A percentile compares a stretch with the other conserved stretches of the same genome.
These are phyloP conservation scores for Pyrenophora tritici-repentis DNA, from an alignment of 2,329 filamentous ascomycete species.

Conservation along the genomic window DNA sequence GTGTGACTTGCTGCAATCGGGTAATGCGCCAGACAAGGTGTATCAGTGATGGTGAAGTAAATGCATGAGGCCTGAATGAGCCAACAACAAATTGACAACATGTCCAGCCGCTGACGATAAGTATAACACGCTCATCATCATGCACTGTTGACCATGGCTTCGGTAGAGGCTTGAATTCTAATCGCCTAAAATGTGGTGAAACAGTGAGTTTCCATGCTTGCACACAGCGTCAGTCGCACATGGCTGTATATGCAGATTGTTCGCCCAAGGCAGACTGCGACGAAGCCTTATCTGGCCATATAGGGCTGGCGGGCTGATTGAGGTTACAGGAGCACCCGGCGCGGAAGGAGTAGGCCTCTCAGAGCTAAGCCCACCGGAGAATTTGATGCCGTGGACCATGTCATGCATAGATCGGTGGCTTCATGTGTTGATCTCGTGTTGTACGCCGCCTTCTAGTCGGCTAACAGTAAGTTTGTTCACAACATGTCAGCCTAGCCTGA, in stretches of 20 bases:
- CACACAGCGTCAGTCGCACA: constrained; percentile 1
- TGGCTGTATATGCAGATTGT: constrained; percentile 4
- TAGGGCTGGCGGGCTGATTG: constrained; percentile 4
- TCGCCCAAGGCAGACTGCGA: constrained; percentile 13
- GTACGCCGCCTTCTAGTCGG: neutral
- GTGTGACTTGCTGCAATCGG: too few species aligned
- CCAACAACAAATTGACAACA: too few species aligned
- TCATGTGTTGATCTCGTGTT: neutral
- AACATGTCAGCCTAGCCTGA: neutral
- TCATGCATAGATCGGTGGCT: constrained; percentile 3
- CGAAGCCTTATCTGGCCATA: neutral
- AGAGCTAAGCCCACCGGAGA: constrained; percentile 6
- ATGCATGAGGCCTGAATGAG: too few species aligned
- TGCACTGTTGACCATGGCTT: too few species aligned
- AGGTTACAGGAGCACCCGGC: constrained; percentile 2
- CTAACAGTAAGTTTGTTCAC: neutral
- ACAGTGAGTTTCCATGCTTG: constrained; percentile 4
- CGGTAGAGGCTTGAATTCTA: neutral
- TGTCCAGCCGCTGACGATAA: too few species aligned
- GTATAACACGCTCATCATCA: too few species aligned
- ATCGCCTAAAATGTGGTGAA: constrained; percentile 1
- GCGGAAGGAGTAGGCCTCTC: neutral
- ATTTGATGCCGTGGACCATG: constrained; percentile 1
- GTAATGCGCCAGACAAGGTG: too few species aligned
- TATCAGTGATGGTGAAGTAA: too few species aligned